Evolutionary conservation across 768 basidiomycete species (phyloP).

Genomic region (Panaeolus cyanescens): DNA sequence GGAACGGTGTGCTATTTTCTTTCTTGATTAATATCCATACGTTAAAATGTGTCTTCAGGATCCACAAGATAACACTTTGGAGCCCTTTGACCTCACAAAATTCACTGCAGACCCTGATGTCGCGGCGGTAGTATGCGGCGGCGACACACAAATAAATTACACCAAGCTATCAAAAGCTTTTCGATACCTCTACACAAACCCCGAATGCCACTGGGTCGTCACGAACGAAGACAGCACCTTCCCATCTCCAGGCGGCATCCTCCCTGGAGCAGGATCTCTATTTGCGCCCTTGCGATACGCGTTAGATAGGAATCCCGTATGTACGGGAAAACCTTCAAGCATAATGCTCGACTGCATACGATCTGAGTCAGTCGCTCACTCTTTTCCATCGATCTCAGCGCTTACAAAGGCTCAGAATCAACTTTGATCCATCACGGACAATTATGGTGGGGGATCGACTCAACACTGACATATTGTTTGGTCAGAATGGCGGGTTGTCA

Average conservation of each 20-base stretch:
- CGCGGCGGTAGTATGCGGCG: conserved; percentile 88
- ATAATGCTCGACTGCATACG: conserved; percentile 94
- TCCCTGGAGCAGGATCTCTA: conserved; percentile 86
- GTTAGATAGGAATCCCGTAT: conserved; percentile 67
- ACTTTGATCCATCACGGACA: conserved; percentile 83
- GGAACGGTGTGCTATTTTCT: conserved; percentile 63
- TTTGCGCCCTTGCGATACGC: conserved; percentile 81
- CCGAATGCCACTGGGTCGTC: conserved; percentile 79
- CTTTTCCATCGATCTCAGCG: conserved; percentile 5
- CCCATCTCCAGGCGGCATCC: conserved; percentile 68
- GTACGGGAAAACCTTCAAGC: conserved; percentile 86
- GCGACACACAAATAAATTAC: conserved; percentile 88
- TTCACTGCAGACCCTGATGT: conserved; percentile 79
- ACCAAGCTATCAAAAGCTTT: conserved; percentile 93
- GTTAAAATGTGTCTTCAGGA: conserved; percentile 51
- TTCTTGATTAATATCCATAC: conserved; percentile 2
- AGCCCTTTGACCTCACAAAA: conserved; percentile 60
- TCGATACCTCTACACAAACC: conserved; percentile 80
- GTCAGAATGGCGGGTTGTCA: conserved; percentile 81
- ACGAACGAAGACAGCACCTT: conserved; percentile 95
- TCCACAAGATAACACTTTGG: conserved; percentile 78
- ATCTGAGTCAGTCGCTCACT: conserved; percentile 43
- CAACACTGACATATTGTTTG: conserved; percentile 95
- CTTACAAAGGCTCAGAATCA: conserved; percentile 51
- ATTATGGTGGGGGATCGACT: conserved; percentile 97